Percentiles rank a stretch among this genome's conserved stretches.
phyloP scores from a whole-genome alignment of 768 basidiomycete genomes.

The Hemileccinum rubropunctum region DNA sequence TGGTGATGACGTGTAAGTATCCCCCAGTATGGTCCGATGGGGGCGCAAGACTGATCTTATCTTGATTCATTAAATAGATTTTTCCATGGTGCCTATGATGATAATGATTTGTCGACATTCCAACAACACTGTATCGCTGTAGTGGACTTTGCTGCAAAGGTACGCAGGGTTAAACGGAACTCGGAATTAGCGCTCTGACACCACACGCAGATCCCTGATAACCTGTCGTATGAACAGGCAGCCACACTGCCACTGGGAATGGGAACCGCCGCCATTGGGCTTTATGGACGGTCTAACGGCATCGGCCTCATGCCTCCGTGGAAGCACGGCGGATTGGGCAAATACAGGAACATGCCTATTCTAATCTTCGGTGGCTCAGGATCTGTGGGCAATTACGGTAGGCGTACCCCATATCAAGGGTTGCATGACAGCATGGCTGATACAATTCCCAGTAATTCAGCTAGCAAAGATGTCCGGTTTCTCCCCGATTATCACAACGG shows the following conservation, averaged over 20 bases:
- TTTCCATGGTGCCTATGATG: conserved; percentile 38
- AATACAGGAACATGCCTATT: conserved; percentile 43
- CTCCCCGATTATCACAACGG: conserved; percentile 33
- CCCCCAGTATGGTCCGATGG: conserved; percentile 6
- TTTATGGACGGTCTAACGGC: conserved; percentile 43
- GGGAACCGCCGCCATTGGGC: conserved; percentile 48
- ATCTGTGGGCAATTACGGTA: conserved; percentile 51
- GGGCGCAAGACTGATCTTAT: conserved; percentile 24
- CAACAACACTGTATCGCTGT: conserved; percentile 45
- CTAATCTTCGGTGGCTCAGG: conserved; percentile 48
- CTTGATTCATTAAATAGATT: conserved; percentile 30
- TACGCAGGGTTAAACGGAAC: conserved; percentile 7
- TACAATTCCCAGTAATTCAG: conserved; percentile 33
- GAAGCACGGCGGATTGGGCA: conserved; percentile 35
- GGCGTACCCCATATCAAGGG: conserved; percentile 14
- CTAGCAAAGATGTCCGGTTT: conserved; percentile 41
- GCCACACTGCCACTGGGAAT: conserved; percentile 48
- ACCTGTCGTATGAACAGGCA: conserved; percentile 47
- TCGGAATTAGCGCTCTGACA: conserved; percentile 4
- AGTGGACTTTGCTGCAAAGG: conserved; percentile 42
- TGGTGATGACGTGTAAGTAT: conserved; percentile 52
- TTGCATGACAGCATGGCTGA: conserved; percentile 15
- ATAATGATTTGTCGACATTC: conserved; percentile 38
- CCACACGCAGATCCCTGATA: conserved; percentile 42
- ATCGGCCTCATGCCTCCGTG: conserved; percentile 41